These are phyloP conservation scores for Paralagenidium karlingii DNA, from an alignment of 352 stramenopile species.

Conservation along the genomic window DNA sequence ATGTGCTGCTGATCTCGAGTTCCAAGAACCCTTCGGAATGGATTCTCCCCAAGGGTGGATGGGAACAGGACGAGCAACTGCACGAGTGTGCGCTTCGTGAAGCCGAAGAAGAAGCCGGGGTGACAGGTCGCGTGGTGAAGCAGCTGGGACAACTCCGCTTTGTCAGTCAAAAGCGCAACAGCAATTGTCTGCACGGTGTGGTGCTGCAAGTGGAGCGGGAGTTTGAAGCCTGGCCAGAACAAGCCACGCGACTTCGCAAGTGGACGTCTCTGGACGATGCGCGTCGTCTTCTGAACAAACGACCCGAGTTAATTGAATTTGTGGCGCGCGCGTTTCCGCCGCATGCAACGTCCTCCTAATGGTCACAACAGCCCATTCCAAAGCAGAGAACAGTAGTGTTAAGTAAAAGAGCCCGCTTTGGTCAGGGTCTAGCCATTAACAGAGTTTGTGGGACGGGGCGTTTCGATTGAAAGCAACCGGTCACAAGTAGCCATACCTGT, in stretches of 20 bases:
- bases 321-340: too few species aligned
- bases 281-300: too few species aligned
- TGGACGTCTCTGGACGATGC: too few species aligned
- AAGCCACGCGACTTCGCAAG: slow-evolving; percentile 19
- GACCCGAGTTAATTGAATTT: too few species aligned
- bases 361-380: too few species aligned
- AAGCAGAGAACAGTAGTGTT: too few species aligned
- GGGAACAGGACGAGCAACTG: slow-evolving; percentile 90
- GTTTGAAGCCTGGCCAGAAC: slow-evolving; percentile 47
- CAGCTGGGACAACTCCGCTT: slow-evolving; percentile 36
- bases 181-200: slow-evolving; percentile 39
- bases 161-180: slow-evolving; percentile 23
- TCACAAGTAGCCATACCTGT: too few species aligned
- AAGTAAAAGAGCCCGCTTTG: too few species aligned
- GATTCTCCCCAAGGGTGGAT: slow-evolving; percentile 96
- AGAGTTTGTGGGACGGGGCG: too few species aligned
- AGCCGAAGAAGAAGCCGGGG: slow-evolving; percentile 89
- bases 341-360: too few species aligned
- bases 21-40: slow-evolving; percentile 81
- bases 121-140: slow-evolving; percentile 35
- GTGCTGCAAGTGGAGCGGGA: slow-evolving; percentile 15
- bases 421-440: too few species aligned
- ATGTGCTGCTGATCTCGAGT: slow-evolving; percentile 89
- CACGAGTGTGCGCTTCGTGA: slow-evolving; percentile 86
- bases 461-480: too few species aligned